These are phyloP conservation scores for Cynanchum wilfordii DNA, from an alignment of 257 asterid genomes.

Conservation along the genomic window DNA sequence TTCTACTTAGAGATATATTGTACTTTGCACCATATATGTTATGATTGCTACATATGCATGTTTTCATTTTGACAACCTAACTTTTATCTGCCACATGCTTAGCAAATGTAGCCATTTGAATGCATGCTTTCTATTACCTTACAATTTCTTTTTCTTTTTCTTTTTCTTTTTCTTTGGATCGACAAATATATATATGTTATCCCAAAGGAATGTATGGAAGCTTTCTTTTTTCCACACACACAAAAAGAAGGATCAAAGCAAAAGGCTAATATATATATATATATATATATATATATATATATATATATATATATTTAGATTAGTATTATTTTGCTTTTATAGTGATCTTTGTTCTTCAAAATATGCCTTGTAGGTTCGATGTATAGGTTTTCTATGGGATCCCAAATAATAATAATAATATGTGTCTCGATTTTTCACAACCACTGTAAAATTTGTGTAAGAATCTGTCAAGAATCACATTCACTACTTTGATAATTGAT, in stretches of 20 bases:
- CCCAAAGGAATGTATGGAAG: not conserved
- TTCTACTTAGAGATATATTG: conserved; percentile 1
- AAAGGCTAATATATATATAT: not conserved
- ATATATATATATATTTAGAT: too few relatives aligned
- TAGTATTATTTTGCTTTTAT: not conserved
- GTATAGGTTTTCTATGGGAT: not conserved
- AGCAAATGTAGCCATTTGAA: not conserved
- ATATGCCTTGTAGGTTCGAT: not conserved
- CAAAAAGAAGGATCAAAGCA: not conserved
- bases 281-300: too few relatives aligned
- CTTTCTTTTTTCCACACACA: not conserved
- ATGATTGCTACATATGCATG: conserved; percentile 15
- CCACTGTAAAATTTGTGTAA: not conserved
- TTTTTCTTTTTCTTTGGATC: too few relatives aligned
- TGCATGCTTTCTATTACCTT: not conserved
- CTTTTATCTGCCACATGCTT: conserved; percentile 17
- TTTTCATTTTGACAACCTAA: conserved; percentile 1
- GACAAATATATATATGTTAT: not conserved
- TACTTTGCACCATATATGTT: conserved; percentile 5
- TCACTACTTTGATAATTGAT: not conserved
- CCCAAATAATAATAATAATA: not conserved
- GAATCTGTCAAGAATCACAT: not conserved
- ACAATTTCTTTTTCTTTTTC: not conserved
- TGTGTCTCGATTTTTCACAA: not conserved
- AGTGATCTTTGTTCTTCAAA: not conserved